Percentiles rank a stretch among this genome's conserved stretches.
phyloP scores from a whole-genome alignment of 1,139 yeast genomes.

The Saccharomyces hybrid region DNA sequence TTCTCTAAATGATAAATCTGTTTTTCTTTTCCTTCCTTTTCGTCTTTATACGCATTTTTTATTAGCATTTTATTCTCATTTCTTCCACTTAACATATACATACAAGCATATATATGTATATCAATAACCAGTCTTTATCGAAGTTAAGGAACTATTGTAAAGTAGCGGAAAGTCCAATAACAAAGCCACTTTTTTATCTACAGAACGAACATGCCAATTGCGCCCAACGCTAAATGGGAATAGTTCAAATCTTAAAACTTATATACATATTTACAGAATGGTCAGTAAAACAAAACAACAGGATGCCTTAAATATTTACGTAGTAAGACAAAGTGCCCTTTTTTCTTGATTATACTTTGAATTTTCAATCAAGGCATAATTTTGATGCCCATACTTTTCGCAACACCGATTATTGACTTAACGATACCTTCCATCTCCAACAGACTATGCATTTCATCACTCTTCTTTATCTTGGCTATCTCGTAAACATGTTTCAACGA shows the following conservation, averaged over 20 bases:
- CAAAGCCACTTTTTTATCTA: too few relatives aligned
- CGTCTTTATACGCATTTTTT: not conserved
- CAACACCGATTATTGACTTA: conserved; percentile 79
- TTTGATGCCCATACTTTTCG: conserved; percentile 76
- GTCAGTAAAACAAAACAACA: not conserved
- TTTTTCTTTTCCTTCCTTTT: not conserved
- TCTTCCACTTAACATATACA: not conserved
- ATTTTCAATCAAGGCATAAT: conserved; percentile 48
- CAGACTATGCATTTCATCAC: conserved; percentile 71
- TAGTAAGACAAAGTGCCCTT: too few relatives aligned
- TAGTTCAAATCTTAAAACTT: not conserved
- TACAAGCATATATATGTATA: not conserved
- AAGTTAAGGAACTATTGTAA: not conserved
- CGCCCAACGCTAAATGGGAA: too few relatives aligned
- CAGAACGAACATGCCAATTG: too few relatives aligned
- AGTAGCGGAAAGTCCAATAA: too few relatives aligned
- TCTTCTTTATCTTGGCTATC: conserved; percentile 87
- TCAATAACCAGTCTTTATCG: not conserved
- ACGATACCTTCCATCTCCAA: conserved; percentile 68
- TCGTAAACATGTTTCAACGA: conserved; percentile 88
- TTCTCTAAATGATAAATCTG: conserved; percentile 14
- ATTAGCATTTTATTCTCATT: not conserved
- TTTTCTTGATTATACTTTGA: too few relatives aligned
- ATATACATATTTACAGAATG: conserved; percentile 7
- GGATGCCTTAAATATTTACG: too few relatives aligned